Evolutionary conservation across 2,329 filamentous ascomycete species (phyloP).

Genomic region (Fusarium equiseti): DNA sequence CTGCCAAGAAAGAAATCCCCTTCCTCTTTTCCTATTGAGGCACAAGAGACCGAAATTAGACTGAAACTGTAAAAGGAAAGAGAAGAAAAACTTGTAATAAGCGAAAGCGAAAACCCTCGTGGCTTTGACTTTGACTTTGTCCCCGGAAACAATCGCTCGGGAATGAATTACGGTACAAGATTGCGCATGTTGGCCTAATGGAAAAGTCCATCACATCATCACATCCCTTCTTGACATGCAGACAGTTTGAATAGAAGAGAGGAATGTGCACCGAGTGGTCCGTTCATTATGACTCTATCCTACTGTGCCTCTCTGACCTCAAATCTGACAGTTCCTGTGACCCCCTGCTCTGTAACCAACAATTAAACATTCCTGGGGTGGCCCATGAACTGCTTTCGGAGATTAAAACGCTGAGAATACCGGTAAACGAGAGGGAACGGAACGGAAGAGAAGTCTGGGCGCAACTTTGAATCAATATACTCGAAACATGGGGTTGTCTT

Average conservation of each 20-base stretch:
- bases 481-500: constrained; percentile 18
- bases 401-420: constrained; percentile 6
- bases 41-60: constrained; percentile 3
- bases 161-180: constrained; percentile 16
- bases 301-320: not conserved
- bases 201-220: constrained; percentile 13
- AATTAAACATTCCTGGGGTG: constrained; percentile 14
- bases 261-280: constrained; percentile 21
- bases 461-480: constrained; percentile 5
- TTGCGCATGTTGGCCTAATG: constrained; percentile 7
- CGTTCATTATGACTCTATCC: constrained; percentile 13
- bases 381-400: constrained; percentile 6
- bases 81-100: not conserved
- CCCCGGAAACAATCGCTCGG: constrained; percentile 7
- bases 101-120: constrained; percentile 6
- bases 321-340: constrained; percentile 1
- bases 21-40: not conserved
- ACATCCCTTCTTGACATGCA: constrained; percentile 14
- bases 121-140: not conserved
- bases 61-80: not conserved
- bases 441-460: not conserved
- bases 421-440: not conserved
- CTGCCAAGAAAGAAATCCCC: not conserved
- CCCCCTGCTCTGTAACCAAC: not conserved
- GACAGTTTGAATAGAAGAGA: not conserved